Base-by-base conservation (phyloP, 768 basidiomycete species). In the Pleurotus cornucopiae region DNA sequence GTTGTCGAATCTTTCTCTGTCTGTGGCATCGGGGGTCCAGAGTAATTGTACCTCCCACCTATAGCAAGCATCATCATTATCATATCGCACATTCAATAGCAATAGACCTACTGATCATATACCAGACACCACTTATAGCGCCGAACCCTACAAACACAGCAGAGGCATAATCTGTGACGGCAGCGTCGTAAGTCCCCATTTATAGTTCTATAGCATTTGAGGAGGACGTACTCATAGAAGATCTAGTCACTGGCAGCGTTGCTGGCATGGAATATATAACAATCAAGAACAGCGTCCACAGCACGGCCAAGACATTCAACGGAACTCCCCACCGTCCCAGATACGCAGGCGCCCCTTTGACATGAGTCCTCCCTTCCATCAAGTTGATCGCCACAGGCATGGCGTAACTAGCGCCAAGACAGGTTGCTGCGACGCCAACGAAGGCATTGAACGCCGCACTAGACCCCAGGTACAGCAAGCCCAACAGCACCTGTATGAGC, bases 211-310 rank as follows among this genome's bases (percentile, higher is more conserved):
- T 25, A 25, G 4, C 0, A 4, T 52, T 21, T 23, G 25, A n/a
- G 23, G 37, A 54, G 30, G 23, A 69, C 72, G 26, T 54, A 77
- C 77, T 73, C 72, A 85, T 85, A 4, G 80, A 70, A 1, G 67
- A 69, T 55, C 58, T 59, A 4, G 78, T 80, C 39, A 80, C 82
- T 4, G 85, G 85, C 3, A 86, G 70, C 39, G 77, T 74, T 5
- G 82, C 80, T 5, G 84, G 85, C 84, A 88, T 86, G 20, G 83
- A 85, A 63, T 86, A 87, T 58, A 88, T 63, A 30, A 86, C 79
- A 43, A 84, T 80, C 64, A 84, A 79, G 51, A 88, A 83, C 49
- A 68, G 46, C 56, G 80, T 71, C 86, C 86, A 87, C n/a, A 79
- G 48, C 7, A 87, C 73, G 3, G 84, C 80, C 14, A 78, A 62